Percentiles rank a stretch among this genome's conserved stretches.
Evolutionary conservation across 108 stramenopile species (phyloP).

Genomic region (Cyclotella cryptica): DNA sequence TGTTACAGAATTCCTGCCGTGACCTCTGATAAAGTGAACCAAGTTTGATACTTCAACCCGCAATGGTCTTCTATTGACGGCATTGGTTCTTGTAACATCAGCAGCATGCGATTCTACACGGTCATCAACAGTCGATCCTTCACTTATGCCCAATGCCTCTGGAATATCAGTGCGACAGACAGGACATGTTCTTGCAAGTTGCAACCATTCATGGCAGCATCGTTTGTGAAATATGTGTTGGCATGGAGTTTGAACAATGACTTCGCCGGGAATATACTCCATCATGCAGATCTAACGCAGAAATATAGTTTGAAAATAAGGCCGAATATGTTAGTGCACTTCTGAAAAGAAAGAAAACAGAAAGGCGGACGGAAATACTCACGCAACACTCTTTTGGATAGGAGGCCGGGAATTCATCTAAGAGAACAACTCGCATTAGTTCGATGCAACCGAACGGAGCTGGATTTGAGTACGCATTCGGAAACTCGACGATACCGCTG

Average conservation of each 20-base stretch:
- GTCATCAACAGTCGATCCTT: slow-evolving; percentile 30
- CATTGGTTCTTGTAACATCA: neutral
- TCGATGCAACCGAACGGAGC: slow-evolving; percentile 69
- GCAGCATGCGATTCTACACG: neutral
- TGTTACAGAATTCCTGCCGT: neutral
- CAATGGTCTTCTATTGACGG: neutral
- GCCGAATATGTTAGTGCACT: neutral
- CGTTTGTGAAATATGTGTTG: slow-evolving; percentile 80
- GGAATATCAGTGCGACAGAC: slow-evolving; percentile 73
- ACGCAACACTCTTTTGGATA: slow-evolving; percentile 73
- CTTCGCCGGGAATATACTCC: slow-evolving; percentile 60
- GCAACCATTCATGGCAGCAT: slow-evolving; percentile 76
- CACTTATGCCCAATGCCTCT: slow-evolving; percentile 32
- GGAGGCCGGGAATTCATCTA: slow-evolving; percentile 55
- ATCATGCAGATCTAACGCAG: slow-evolving; percentile 67
- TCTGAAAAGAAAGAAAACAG: neutral
- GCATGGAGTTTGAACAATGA: slow-evolving; percentile 73
- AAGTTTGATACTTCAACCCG: neutral
- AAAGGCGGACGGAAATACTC: slow-evolving; percentile 14
- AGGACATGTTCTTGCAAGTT: slow-evolving; percentile 74
- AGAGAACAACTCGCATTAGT: slow-evolving; percentile 40
- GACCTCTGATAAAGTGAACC: neutral
- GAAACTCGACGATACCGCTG: slow-evolving; percentile 55
- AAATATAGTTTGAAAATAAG: neutral
- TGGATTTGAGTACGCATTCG: slow-evolving; percentile 57